A percentile compares a stretch with the other conserved stretches of the same genome.
Conservation (phyloP, 352 stramenopile species). For the Pythium sukuiense region DNA sequence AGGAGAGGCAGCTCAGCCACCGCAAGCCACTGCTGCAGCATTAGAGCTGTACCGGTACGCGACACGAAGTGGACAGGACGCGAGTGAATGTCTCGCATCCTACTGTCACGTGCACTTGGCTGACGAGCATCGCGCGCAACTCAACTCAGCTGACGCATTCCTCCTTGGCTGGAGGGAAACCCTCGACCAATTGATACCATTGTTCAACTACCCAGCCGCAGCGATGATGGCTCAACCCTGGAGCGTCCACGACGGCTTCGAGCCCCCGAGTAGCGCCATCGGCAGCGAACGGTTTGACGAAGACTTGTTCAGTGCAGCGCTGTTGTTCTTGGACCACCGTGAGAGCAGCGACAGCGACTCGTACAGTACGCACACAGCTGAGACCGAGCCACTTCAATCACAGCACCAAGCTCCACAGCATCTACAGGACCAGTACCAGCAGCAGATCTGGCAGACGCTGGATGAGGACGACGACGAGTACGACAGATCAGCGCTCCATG, state of each 20-base stretch:
- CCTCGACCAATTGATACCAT: neutral
- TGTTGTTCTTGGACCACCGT: constrained; percentile 14
- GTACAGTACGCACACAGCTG: constrained; percentile 3
- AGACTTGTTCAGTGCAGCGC: constrained; percentile 16
- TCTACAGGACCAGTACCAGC: neutral
- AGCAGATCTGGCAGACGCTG: constrained; percentile 1
- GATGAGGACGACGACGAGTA: neutral
- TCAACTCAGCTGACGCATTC: neutral
- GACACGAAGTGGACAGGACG: neutral
- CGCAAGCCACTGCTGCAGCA: neutral
- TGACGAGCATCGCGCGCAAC: neutral
- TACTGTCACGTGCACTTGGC: neutral
- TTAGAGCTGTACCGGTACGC: neutral
- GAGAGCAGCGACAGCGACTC: constrained; percentile 12
- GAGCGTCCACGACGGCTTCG: neutral
- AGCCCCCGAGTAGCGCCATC: neutral
- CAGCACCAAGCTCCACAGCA: neutral
- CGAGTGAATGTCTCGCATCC: neutral
- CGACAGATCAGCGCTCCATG: neutral
- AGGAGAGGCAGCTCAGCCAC: neutral
- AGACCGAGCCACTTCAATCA: neutral
- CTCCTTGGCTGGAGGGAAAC: too few relatives aligned
- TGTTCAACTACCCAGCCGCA: neutral
- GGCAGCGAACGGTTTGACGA: constrained; percentile 6
- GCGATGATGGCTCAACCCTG: constrained; percentile 8